Conservation (phyloP, 2,329 filamentous ascomycete genomes). For the Setomelanomma holmii region DNA sequence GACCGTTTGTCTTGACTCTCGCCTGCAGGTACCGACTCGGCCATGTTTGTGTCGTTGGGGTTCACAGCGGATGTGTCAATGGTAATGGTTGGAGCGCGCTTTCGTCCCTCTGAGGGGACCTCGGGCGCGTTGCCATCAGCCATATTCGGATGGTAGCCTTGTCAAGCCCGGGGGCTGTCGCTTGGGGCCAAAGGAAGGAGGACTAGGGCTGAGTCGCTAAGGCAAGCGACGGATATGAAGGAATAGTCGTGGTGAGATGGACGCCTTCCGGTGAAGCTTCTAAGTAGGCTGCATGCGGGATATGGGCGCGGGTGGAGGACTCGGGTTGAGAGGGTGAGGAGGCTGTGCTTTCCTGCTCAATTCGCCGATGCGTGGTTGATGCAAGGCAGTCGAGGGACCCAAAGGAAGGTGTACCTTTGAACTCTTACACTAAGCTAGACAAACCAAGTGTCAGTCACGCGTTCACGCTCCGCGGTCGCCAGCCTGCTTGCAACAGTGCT, state of each 20-base stretch:
- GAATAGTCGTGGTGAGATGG: slow-evolving; percentile 27
- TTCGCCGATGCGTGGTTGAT: neutral
- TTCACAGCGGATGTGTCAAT: slow-evolving; percentile 60
- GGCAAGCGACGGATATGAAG: slow-evolving; percentile 35
- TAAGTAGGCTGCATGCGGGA: slow-evolving; percentile 31
- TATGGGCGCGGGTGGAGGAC: slow-evolving; percentile 15
- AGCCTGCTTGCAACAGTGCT: neutral
- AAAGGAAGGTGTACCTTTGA: neutral
- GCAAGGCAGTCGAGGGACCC: neutral
- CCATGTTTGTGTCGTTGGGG: slow-evolving; percentile 43
- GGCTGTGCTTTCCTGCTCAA: neutral
- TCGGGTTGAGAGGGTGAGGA: slow-evolving; percentile 10
- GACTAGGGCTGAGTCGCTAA: slow-evolving; percentile 16
- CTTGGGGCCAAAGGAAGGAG: slow-evolving; percentile 8
- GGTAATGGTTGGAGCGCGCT: slow-evolving; percentile 58
- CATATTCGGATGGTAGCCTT: slow-evolving; percentile 35
- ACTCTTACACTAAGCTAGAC: neutral
- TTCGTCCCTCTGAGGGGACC: slow-evolving; percentile 28
- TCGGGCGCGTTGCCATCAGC: slow-evolving; percentile 26
- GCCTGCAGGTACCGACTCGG: slow-evolving; percentile 43
- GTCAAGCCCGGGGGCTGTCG: slow-evolving; percentile 10
- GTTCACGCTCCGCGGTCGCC: neutral
- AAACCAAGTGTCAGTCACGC: slow-evolving; percentile 1
- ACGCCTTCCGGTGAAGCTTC: slow-evolving; percentile 37
- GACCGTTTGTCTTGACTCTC: slow-evolving; percentile 39